phyloP scores from a whole-genome alignment of 805 yeast species.

The Barnettozyma pratensis region DNA sequence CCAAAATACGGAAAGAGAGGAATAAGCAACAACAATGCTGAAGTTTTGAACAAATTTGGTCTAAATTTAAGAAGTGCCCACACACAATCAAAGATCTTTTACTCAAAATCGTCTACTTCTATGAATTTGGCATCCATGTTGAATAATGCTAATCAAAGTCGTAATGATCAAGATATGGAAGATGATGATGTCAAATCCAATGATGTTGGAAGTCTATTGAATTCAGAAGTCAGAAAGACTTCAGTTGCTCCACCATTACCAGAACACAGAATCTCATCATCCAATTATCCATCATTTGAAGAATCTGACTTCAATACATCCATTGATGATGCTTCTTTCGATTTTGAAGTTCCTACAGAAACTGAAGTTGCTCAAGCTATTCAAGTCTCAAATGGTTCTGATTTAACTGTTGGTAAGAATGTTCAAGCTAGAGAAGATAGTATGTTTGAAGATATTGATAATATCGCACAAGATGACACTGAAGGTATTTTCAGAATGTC shows the following conservation, averaged over 20 bases:
- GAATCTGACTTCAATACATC: conserved; percentile 4
- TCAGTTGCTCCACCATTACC: conserved; percentile 9
- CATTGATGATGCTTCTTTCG: conserved; percentile 21
- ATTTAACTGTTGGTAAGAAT: conserved; percentile 18
- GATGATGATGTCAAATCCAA: no score
- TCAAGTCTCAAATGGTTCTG: conserved; percentile 23
- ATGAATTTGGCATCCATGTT: conserved; percentile 22
- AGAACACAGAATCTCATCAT: conserved; percentile 19
- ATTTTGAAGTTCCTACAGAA: conserved; percentile 22
- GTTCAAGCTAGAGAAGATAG: conserved; percentile 18
- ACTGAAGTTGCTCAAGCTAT: conserved; percentile 24
- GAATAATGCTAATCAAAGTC: conserved; percentile 5
- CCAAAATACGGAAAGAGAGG: conserved; percentile 19
- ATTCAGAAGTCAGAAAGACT: background rate
- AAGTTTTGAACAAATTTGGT: conserved; percentile 21
- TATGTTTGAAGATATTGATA: conserved; percentile 20
- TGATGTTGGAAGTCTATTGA: background rate
- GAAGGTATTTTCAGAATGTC: conserved; percentile 9
- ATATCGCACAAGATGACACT: background rate
- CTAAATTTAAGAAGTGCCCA: conserved; percentile 17
- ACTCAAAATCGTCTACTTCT: conserved; percentile 26
- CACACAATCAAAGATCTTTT: conserved; percentile 21
- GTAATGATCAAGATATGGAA: background rate
- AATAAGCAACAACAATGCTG: conserved; percentile 16
- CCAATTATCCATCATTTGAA: conserved; percentile 21